Base-by-base conservation (phyloP, 768 basidiomycete genomes). In the Tricholoma hemisulphureum region DNA sequence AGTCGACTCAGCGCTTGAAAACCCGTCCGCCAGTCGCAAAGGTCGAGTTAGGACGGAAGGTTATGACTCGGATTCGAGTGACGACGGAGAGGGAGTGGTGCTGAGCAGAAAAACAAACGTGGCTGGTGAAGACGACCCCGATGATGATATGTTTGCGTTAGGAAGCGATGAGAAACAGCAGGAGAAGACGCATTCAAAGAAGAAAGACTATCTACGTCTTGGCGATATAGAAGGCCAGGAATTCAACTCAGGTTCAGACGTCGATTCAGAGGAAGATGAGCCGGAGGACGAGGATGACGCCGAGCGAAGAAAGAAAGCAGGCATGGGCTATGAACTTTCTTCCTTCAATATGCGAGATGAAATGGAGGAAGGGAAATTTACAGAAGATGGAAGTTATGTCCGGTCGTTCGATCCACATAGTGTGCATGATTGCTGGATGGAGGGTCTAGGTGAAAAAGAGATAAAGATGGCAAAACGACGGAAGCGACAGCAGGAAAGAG, bases 291-390 rank as follows among this genome's bases (percentile, higher is more conserved):
- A 95, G 66, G 89, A 94, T 68, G 89, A 90, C 52, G 85, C 80
- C n/a, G 81, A 83, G 65, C 82, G 87, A 64, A 75, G 81, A 68
- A 86, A 83, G 75, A 93, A 91, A 71, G 85, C 80, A 35, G 89
- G 88, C 11, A 98, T 99, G 96, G 97, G 96, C 2, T 96, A 77
- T 73, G 90, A 95, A 68, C 64, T 99, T 9, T 95, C 91, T 3
- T 91, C 93, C 24, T 99, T 99, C 85, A 96, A 99, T 72, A 98
- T 99, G 96, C 88, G 95, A 61, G 89, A 93, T 65, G 97, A 99
- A 80, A 95, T 98, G 89, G 89, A 93, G 67, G 96, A 98, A 74
- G 97, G 97, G 35, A 93, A 94, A 69, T 98, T 99, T 77, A 88
- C 92, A 4, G 91, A 90, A 58, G 96, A 98, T 68, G 97, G 97